Evolutionary conservation across 805 yeast genomes (phyloP).

Genomic region (Candida ovalis): DNA sequence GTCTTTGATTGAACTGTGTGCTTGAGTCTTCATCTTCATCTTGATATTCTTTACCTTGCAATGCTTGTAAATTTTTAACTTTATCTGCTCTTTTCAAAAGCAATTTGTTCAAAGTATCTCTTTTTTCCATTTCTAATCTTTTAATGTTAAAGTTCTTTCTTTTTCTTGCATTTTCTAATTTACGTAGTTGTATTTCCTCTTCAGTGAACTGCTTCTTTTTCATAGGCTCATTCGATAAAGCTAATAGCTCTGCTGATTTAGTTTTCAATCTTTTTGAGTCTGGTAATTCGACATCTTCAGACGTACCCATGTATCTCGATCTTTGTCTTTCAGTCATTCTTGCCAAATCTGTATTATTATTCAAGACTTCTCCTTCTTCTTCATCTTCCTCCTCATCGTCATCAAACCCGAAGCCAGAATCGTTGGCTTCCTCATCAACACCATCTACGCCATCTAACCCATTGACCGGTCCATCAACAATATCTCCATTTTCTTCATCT

Average conservation of each 20-base stretch:
- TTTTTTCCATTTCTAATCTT: conserved; percentile 86
- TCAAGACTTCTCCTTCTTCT: conserved; percentile 39
- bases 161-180: conserved; percentile 85
- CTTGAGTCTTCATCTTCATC: conserved; percentile 18
- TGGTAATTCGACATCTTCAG: conserved; percentile 21
- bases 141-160: conserved; percentile 81
- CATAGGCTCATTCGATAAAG: conserved; percentile 36
- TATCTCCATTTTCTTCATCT: conserved; percentile 6
- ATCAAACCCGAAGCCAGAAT: conserved; percentile 2
- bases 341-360: conserved; percentile 39
- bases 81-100: conserved; percentile 80
- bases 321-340: conserved; percentile 57
- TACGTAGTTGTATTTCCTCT: conserved; percentile 75
- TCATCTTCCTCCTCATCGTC: conserved; percentile 29
- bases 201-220: conserved; percentile 64
- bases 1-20: conserved; percentile 32
- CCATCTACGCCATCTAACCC: conserved; percentile 8
- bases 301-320: conserved; percentile 37
- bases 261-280: conserved; percentile 7
- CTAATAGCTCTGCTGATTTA: conserved; percentile 29
- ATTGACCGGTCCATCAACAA: conserved; percentile 10
- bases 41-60: conserved; percentile 28
- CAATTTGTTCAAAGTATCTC: conserved; percentile 83
- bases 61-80: conserved; percentile 38
- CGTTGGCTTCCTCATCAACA: conserved; percentile 8